Conservation (phyloP, 352 stramenopile species). For the Phytophthora sp. region DNA sequence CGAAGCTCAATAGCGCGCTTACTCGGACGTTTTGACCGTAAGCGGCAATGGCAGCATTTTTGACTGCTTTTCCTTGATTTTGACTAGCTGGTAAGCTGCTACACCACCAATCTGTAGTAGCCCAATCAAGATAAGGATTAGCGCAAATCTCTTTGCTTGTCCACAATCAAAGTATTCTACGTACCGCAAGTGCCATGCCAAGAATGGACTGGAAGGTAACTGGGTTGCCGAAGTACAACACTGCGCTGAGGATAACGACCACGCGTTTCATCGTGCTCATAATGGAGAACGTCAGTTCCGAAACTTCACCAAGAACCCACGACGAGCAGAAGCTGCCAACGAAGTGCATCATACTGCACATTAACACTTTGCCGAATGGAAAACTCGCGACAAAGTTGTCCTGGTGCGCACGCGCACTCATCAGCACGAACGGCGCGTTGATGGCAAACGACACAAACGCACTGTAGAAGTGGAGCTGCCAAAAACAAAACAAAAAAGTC, state of each 20-base stretch:
- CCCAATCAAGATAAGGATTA: slow-evolving; percentile 1
- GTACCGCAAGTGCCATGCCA: slow-evolving; percentile 76
- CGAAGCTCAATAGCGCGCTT: slow-evolving; percentile 11
- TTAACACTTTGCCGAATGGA: slow-evolving; percentile 71
- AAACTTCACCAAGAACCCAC: slow-evolving; percentile 85
- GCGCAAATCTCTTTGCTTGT: background rate
- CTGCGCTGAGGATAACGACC: slow-evolving; percentile 85
- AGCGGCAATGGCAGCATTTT: slow-evolving; percentile 50
- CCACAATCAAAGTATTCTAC: background rate
- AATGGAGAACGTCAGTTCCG: slow-evolving; percentile 90
- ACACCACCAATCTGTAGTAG: slow-evolving; percentile 63
- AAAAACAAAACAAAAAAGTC: background rate
- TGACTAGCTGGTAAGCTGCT: slow-evolving; percentile 81
- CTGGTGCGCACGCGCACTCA: slow-evolving; percentile 50
- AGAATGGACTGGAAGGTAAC: slow-evolving; percentile 72
- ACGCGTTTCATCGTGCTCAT: slow-evolving; percentile 92
- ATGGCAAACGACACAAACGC: slow-evolving; percentile 85
- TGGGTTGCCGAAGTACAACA: slow-evolving; percentile 86
- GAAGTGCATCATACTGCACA: slow-evolving; percentile 88
- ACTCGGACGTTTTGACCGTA: slow-evolving; percentile 52
- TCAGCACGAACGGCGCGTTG: slow-evolving; percentile 79
- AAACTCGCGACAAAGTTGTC: slow-evolving; percentile 75
- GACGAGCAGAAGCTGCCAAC: slow-evolving; percentile 81
- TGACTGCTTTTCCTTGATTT: slow-evolving; percentile 62
- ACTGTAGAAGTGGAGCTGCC: slow-evolving; percentile 88